Evolutionary conservation across 371 early-diverging fungal genomes (phyloP), one percentile per base, ranked within the genome.

Genomic region (Circinella umbellata): DNA sequence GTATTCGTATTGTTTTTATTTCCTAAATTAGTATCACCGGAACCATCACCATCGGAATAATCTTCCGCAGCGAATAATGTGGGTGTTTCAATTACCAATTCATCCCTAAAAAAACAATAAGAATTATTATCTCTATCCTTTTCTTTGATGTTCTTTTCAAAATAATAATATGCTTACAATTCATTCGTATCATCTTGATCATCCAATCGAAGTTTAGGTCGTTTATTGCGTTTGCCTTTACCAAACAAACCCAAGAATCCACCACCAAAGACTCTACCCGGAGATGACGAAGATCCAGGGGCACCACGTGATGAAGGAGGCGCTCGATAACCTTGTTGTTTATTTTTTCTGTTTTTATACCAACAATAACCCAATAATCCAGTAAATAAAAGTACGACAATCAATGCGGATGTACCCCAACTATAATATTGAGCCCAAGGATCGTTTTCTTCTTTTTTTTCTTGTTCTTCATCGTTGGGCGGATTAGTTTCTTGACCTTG

Each of bases 161-260:
- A 47, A 15, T 11, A 15, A 9, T 47, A 9, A 34, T 47, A 63
- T 10, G 75, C 79, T 76, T 76, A 83, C 84, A 84, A 63, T 69
- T 84, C 84, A 59, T 84, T 84, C 8, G 74, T 74, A 60, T 84
- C 84, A 60, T 80, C 79, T 59, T 74, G 75, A 63, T 84, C 81
- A 39, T 69, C 79, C 59, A 83, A 62, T 36, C 83, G 79, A 15
- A 83, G 69, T n/a, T 72, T 79, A 3, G 65, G 57, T 14, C 68
- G 72, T 11, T 69, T 69, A 47, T 48, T 53, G 17, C 65, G 70
- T 17, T 61, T 61, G n/a, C 63, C 63, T 48, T 61, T 61, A 14
- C 49, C 68, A 38, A 61, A 47, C 4, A 54, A 35, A 48, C 68
- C 68, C 13, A 48, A 49, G 10, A 61, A 60, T 13, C 68, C 60